These are phyloP conservation scores for Diaporthe vexans DNA, from an alignment of 2,329 filamentous ascomycete species.

Conservation along the genomic window DNA sequence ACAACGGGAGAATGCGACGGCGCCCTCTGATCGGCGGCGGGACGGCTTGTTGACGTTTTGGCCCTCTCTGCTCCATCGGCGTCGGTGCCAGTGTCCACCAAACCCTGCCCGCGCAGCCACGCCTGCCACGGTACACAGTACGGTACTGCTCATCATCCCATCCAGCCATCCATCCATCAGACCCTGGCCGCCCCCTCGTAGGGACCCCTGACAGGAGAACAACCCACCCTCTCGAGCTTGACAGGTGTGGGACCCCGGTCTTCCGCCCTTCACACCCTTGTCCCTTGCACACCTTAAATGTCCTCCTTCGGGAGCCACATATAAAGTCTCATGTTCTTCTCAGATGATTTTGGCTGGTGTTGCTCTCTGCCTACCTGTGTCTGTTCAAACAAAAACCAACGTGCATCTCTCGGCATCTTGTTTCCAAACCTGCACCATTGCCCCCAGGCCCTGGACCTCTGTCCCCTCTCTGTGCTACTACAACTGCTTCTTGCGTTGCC, in stretches of 20 bases:
- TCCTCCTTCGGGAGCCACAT: constrained; percentile 19
- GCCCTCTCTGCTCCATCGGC: constrained; percentile 3
- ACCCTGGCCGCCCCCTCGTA: background rate
- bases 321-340: constrained; percentile 33
- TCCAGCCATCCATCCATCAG: background rate
- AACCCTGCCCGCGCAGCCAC: constrained; percentile 12
- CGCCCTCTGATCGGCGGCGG: constrained; percentile 25
- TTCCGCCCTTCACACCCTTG: constrained; percentile 25
- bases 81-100: constrained; percentile 16
- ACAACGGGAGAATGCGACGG: constrained; percentile 21
- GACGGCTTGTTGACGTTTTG: constrained; percentile 15
- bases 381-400: background rate
- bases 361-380: constrained; percentile 4
- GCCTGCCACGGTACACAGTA: constrained; percentile 1
- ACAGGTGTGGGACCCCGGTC: constrained; percentile 12
- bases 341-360: background rate
- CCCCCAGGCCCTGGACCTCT: background rate
- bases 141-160: background rate
- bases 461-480: constrained; percentile 10
- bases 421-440: background rate
- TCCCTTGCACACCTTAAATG: constrained; percentile 35
- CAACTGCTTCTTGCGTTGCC: background rate
- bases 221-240: constrained; percentile 35
- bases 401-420: background rate
- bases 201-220: constrained; percentile 11